phyloP scores from a whole-genome alignment of 495 filamentous ascomycete species.

The Chaetomium tenue region DNA sequence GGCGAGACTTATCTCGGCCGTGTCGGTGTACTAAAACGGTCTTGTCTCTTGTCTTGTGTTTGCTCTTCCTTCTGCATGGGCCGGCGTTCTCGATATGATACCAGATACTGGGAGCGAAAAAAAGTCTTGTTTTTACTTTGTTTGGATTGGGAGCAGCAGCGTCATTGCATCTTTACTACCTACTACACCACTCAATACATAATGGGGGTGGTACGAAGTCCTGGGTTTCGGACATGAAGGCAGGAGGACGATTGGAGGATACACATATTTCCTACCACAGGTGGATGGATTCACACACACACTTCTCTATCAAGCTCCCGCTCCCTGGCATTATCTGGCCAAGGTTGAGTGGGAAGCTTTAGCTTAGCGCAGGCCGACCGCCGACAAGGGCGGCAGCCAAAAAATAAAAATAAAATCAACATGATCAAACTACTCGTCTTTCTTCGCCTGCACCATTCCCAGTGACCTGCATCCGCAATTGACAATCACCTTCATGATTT shows the following conservation, averaged over 20 bases:
- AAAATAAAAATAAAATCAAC: background rate
- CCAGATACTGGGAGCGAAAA: conserved; percentile 17
- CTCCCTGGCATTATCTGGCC: conserved; percentile 12
- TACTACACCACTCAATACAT: conserved; percentile 18
- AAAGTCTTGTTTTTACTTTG: background rate
- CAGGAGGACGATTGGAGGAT: background rate
- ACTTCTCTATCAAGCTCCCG: conserved; percentile 2
- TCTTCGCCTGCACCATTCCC: background rate
- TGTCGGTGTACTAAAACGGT: conserved; percentile 48
- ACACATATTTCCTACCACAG: conserved; percentile 2
- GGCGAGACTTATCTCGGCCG: conserved; percentile 46
- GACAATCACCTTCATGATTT: background rate
- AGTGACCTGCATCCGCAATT: background rate
- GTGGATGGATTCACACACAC: conserved; percentile 3
- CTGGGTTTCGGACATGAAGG: background rate
- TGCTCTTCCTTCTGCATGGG: conserved; percentile 39
- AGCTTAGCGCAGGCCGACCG: too few relatives aligned
- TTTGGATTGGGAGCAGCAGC: background rate
- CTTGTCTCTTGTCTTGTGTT: conserved; percentile 23
- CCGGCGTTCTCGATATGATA: conserved; percentile 39
- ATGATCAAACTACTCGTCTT: background rate
- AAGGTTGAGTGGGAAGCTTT: conserved; percentile 11
- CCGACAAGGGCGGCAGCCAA: background rate
- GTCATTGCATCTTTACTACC: conserved; percentile 9
- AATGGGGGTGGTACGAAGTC: conserved; percentile 1